A percentile compares a stretch with the other conserved stretches of the same genome.
These are phyloP conservation scores for Saxophila tyrrhenica DNA, from an alignment of 495 filamentous ascomycete species.

Conservation along the genomic window DNA sequence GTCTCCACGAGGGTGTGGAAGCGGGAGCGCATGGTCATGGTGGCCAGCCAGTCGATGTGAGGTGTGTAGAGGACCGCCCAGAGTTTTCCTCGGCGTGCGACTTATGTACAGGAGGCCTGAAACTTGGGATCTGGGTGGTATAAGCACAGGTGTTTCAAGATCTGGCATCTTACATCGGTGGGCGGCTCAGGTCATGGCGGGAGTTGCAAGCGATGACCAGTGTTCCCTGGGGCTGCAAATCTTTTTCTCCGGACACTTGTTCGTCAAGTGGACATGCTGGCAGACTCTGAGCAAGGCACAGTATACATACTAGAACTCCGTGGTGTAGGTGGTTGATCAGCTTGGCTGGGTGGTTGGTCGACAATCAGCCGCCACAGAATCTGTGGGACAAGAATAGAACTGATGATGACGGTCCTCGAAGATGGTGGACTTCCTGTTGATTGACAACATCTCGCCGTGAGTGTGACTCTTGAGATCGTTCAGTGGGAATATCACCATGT, in stretches of 20 bases:
- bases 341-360: not conserved
- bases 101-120: not conserved
- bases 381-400: not conserved
- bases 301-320: not conserved
- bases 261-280: too few species aligned
- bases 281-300: too few species aligned
- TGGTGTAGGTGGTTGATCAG: not conserved
- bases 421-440: too few species aligned
- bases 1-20: slow-evolving; percentile 1
- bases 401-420: not conserved
- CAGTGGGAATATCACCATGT: too few species aligned
- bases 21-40: not conserved
- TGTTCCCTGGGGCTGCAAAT: too few species aligned
- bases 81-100: not conserved
- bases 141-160: not conserved
- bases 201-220: too few species aligned
- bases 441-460: too few species aligned
- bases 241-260: too few species aligned
- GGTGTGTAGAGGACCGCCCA: too few species aligned
- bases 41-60: too few species aligned
- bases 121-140: not conserved
- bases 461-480: too few species aligned
- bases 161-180: not conserved
- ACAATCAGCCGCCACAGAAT: not conserved
- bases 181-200: not conserved